Conservation (phyloP, 1,284 basidiomycete species). For the Moesziomyces sp. region DNA sequence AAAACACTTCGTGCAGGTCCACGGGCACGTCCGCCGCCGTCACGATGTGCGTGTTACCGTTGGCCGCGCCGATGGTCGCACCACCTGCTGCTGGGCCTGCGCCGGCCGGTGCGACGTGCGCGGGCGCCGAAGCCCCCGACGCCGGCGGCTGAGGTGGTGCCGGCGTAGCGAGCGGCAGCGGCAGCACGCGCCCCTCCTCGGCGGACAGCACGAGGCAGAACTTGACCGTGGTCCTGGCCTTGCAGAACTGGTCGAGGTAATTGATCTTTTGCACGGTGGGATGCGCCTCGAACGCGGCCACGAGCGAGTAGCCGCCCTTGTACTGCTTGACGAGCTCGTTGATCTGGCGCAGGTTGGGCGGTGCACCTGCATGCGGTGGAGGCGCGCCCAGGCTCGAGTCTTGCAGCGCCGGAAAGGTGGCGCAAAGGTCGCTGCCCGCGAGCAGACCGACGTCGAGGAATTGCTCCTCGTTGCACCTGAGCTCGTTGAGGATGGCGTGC, state of each 20-base stretch:
- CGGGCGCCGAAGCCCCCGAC: slow-evolving; percentile 10
- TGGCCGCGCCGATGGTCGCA: slow-evolving; percentile 72
- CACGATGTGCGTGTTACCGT: slow-evolving; percentile 72
- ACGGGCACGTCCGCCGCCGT: slow-evolving; percentile 86
- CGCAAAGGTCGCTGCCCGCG: slow-evolving; percentile 86
- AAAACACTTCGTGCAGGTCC: slow-evolving; percentile 96
- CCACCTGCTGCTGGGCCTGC: slow-evolving; percentile 71
- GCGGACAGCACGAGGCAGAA: slow-evolving; percentile 90
- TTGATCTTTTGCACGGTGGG: slow-evolving; percentile 79
- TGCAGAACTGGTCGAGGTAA: slow-evolving; percentile 88
- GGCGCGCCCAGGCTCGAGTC: slow-evolving; percentile 69
- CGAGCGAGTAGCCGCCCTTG: slow-evolving; percentile 58
- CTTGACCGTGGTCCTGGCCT: slow-evolving; percentile 90
- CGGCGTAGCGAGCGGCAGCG: slow-evolving; percentile 82
- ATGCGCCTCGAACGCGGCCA: slow-evolving; percentile 68
- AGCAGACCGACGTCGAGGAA: slow-evolving; percentile 94
- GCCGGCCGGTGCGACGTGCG: slow-evolving; percentile 28
- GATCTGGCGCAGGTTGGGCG: slow-evolving; percentile 64
- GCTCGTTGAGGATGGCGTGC: slow-evolving; percentile 78
- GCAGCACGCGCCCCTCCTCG: slow-evolving; percentile 83
- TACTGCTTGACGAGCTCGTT: slow-evolving; percentile 68
- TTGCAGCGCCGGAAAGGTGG: slow-evolving; percentile 80
- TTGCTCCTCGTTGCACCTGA: slow-evolving; percentile 84
- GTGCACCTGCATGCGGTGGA: slow-evolving; percentile 31
- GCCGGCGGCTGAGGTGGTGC: slow-evolving; percentile 63